Percentiles rank a stretch among this genome's conserved stretches.
Evolutionary conservation across 1,284 basidiomycete genomes (phyloP).

Genomic region (Moesziomyces parantarcticus): DNA sequence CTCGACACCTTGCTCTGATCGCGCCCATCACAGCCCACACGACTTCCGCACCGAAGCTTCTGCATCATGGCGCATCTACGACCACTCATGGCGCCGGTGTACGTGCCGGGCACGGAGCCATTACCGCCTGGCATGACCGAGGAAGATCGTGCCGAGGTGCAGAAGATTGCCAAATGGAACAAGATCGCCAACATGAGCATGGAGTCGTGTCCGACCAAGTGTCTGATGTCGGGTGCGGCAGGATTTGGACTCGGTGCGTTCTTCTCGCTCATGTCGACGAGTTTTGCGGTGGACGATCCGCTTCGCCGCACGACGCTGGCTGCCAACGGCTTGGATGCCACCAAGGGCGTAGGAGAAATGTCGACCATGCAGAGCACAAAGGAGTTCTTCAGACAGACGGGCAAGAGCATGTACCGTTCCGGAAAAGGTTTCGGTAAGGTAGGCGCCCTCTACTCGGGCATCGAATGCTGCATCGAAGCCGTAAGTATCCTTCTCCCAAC

Average conservation of each 20-base stretch:
- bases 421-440: constrained; percentile 96
- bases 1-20: too few relatives aligned
- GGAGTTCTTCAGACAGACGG: constrained; percentile 93
- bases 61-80: constrained; percentile 22
- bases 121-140: constrained; percentile 83
- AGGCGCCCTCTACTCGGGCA: constrained; percentile 89
- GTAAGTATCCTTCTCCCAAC: constrained; percentile 73
- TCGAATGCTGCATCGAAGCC: constrained; percentile 94
- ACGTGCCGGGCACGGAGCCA: constrained; percentile 70
- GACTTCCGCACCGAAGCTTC: too few relatives aligned
- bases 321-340: constrained; percentile 25
- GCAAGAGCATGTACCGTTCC: constrained; percentile 86
- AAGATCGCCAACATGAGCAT: constrained; percentile 77
- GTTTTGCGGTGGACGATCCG: constrained; percentile 95
- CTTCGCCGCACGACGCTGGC: constrained; percentile 54
- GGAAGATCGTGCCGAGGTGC: constrained; percentile 78
- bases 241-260: constrained; percentile 93
- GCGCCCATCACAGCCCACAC: too few relatives aligned
- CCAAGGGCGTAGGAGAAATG: constrained; percentile 24
- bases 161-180: constrained; percentile 81
- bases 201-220: constrained; percentile 87
- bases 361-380: constrained; percentile 77
- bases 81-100: constrained; percentile 57
- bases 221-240: constrained; percentile 77
- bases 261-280: constrained; percentile 94